These are phyloP conservation scores for Tetrahymena elliotti DNA, from an alignment of 73 alveolate genomes.

Conservation along the genomic window DNA sequence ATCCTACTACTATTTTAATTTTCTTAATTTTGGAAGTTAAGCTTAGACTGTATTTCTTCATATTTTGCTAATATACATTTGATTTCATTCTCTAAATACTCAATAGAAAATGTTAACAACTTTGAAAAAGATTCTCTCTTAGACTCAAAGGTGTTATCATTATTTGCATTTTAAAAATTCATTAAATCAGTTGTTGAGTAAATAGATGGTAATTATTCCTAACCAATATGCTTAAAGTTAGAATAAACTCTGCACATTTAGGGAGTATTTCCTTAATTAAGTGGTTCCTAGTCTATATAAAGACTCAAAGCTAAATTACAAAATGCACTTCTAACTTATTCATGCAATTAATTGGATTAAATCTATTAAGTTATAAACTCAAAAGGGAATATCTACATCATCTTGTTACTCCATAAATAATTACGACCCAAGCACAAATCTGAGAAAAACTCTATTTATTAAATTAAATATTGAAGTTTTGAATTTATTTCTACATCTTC, in stretches of 20 bases:
- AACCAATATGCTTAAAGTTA: background rate
- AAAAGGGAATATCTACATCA: background rate
- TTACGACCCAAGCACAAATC: constrained; percentile 31
- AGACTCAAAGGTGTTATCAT: background rate
- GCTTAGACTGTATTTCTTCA: background rate
- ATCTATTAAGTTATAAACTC: background rate
- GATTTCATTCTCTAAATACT: background rate
- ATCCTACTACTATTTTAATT: background rate
- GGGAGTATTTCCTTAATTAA: constrained; percentile 10
- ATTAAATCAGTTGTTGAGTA: background rate
- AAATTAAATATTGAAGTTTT: constrained; percentile 7
- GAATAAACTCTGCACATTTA: constrained; percentile 11
- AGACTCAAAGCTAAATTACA: constrained; percentile 36
- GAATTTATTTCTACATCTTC: background rate
- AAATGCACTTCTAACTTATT: constrained; percentile 24
- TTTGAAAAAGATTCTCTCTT: background rate
- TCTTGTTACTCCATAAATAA: constrained; percentile 21
- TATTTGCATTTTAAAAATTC: background rate
- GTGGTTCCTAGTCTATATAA: constrained; percentile 35
- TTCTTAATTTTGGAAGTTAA: background rate
- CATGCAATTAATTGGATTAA: background rate
- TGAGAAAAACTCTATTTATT: constrained; percentile 11
- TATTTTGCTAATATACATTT: background rate
- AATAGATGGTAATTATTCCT: background rate
- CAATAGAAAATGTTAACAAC: background rate